Base-by-base conservation (phyloP, 208 protist genomes). In the Tetramitus jugosus region DNA sequence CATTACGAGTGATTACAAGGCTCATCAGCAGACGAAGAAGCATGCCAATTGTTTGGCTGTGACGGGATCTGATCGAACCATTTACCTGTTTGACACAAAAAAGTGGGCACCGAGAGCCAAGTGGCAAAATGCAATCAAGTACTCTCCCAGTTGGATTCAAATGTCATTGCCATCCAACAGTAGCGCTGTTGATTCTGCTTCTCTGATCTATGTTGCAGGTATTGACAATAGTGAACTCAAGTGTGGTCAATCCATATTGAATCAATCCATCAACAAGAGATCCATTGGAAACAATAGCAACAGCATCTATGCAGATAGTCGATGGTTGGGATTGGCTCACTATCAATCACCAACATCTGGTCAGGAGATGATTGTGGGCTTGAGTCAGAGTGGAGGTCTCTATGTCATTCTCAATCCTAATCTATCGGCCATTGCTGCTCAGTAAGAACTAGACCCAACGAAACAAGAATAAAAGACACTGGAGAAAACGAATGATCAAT, bases 181-280 rank as follows among this genome's bases (percentile, higher is more conserved):
- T n/a, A n/a, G n/a, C 60, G 33, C 35, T 65, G 33, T 40, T 65
- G 40, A 26, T 65, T 65, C 35, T 65, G 33, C 6, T 65, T 65
- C 23, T 65, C 60, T 20, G 40, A 65, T 40, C 4, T 65, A 40
- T 40, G 60, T 65, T 3, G n/a, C 31, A 40, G 60, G 60, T n/a
- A 40, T 65, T 65, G 60, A 65, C 40, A 65, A 65, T 65, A 65
- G 60, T 65, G 60, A 65, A 65, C 40, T 65, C 31, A 65, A 65
- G 40, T 65, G 31, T 65, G 60, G 60, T 65, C 56, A 62, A 35
- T n/a, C n/a, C n/a, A n/a, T n/a, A n/a, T n/a, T n/a, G n/a, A 62
- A 62, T 37, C 56, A 62, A 62, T 10, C 35, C 14, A n/a, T n/a
- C n/a, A n/a, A n/a, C n/a, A n/a, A n/a, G n/a, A n/a, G n/a, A n/a